Conservation (phyloP, 805 yeast genomes). For the Yamadazyma phyllophila region DNA sequence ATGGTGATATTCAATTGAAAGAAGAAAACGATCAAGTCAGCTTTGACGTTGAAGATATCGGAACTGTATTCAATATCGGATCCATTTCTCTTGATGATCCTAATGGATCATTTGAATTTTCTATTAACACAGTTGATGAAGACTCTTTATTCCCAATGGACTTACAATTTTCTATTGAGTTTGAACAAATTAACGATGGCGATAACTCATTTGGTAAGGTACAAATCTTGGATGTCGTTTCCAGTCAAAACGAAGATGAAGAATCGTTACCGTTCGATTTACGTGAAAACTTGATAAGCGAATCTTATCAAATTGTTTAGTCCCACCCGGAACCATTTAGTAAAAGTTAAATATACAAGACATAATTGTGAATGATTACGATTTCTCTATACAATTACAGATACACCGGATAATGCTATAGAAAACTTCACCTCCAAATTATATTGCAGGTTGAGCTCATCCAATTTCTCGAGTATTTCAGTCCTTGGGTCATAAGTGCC, state of each 20-base stretch:
- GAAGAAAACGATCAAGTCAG: slow-evolving; percentile 47
- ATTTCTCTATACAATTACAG: slow-evolving; percentile 22
- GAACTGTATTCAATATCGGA: slow-evolving; percentile 64
- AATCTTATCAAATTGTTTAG: slow-evolving; percentile 48
- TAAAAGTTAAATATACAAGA: too few relatives aligned
- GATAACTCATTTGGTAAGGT: slow-evolving; percentile 62
- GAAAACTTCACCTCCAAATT: slow-evolving; percentile 48
- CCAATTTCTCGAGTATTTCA: slow-evolving; percentile 49
- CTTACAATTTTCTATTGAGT: slow-evolving; percentile 54
- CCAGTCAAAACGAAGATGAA: slow-evolving; percentile 41
- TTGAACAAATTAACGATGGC: slow-evolving; percentile 40
- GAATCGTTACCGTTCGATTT: slow-evolving; percentile 68
- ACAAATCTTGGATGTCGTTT: slow-evolving; percentile 56
- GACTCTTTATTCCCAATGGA: slow-evolving; percentile 88
- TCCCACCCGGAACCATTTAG: too few relatives aligned
- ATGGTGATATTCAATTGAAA: slow-evolving; percentile 52
- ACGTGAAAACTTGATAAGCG: slow-evolving; percentile 55
- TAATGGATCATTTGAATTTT: slow-evolving; percentile 73
- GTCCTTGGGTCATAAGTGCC: slow-evolving; percentile 53
- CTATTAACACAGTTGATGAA: slow-evolving; percentile 72
- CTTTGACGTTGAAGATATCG: slow-evolving; percentile 62
- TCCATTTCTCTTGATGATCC: slow-evolving; percentile 51
- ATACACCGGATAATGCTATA: slow-evolving; percentile 55
- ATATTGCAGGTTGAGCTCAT: slow-evolving; percentile 30
- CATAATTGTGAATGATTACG: neutral